Evolutionary conservation across 805 yeast species (phyloP).

Genomic region (Saccharomyces eubayanus): DNA sequence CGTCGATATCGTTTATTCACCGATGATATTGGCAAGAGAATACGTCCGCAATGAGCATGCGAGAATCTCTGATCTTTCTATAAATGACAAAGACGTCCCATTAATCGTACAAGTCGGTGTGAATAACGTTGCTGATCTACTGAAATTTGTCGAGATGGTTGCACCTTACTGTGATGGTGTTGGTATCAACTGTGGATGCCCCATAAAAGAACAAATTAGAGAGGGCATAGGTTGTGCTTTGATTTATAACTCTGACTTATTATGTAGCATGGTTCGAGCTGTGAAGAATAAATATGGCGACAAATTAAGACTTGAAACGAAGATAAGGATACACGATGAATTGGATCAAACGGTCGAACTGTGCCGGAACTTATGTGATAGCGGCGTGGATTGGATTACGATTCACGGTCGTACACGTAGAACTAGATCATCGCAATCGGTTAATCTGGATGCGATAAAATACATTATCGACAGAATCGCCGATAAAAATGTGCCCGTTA

Average conservation of each 20-base stretch:
- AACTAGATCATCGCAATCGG: slow-evolving; percentile 80
- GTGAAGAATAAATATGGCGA: slow-evolving; percentile 71
- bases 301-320: slow-evolving; percentile 73
- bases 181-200: slow-evolving; percentile 96
- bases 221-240: slow-evolving; percentile 97
- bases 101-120: slow-evolving; percentile 87
- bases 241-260: slow-evolving; percentile 73
- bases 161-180: slow-evolving; percentile 87
- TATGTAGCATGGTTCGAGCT: slow-evolving; percentile 74
- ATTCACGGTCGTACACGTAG: slow-evolving; percentile 87
- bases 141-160: slow-evolving; percentile 82
- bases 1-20: slow-evolving; percentile 82
- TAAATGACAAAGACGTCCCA: slow-evolving; percentile 60
- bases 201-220: slow-evolving; percentile 86
- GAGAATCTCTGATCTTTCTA: slow-evolving; percentile 74
- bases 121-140: slow-evolving; percentile 71
- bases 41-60: slow-evolving; percentile 81
- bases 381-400: slow-evolving; percentile 90
- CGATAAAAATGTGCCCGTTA: slow-evolving; percentile 61
- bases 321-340: slow-evolving; percentile 80
- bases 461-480: slow-evolving; percentile 39
- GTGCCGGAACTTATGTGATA: slow-evolving; percentile 64
- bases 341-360: slow-evolving; percentile 62
- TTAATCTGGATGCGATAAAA: slow-evolving; percentile 73
- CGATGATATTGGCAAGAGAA: slow-evolving; percentile 94